Base-by-base conservation (phyloP, 306 rosid species). In the Potentilla sterilis region DNA sequence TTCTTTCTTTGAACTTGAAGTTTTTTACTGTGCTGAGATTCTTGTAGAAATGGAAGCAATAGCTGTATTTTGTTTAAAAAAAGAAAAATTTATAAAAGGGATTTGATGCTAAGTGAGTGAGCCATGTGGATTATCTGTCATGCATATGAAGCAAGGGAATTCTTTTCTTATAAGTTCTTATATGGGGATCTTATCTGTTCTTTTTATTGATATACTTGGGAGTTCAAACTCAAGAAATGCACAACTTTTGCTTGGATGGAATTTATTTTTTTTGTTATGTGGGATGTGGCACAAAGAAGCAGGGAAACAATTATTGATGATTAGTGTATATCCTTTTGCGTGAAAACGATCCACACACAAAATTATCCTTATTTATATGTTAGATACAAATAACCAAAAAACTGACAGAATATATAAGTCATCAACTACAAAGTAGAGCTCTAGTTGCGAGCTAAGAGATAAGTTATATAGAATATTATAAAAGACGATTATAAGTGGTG, bases 1-100 rank as follows among this genome's bases (percentile, higher is more conserved):
- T 35, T 73, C 3, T 8, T 64, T 79, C 70, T 66, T 38, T 38
- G 40, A 77, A 24, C 69, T 68, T n/a, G 5, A 54, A 46, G 67
- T 64, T 38, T 77, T 67, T 62, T 66, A 48, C 40, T 54, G 9
- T 28, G 37, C 34, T 52, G 61, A 67, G 32, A 46, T 61, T 71
- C 28, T 16, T 42, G 21, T 76, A 74, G 49, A 44, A 76, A 35
- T 47, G 64, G 7, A 64, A 40, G 62, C 59, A 57, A 58, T 14
- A 58, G 70, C 21, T 44, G 41, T 38, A 18, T 40, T 47, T 37
- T 12, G 63, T 58, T 55, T 43, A n/a, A n/a, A n/a, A n/a, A n/a
- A n/a, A n/a, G n/a, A 37, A 58, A 19, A 7, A 0, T 1, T 34
- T 64, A 72, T 67, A 16, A 19, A 59, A 47, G 57, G 71, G 15